Conservation (phyloP, 805 yeast species). For the Saccharomycopsis guyanensis region DNA sequence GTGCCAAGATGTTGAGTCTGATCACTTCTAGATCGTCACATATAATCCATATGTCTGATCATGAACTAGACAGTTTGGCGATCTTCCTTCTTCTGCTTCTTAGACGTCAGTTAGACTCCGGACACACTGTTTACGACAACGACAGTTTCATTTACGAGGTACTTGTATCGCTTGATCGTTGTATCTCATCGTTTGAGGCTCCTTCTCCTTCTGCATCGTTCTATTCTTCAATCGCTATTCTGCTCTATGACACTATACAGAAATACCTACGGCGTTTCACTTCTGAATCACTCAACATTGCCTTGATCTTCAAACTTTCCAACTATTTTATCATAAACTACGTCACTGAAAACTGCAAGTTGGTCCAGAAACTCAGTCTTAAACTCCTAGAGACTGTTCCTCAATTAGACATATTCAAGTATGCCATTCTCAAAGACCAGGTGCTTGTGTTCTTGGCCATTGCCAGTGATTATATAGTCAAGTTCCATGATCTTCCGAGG, state of each 20-base stretch:
- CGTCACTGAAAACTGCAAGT: not conserved
- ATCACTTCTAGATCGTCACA: constrained; percentile 23
- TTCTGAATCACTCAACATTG: not conserved
- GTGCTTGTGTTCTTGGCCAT: constrained; percentile 11
- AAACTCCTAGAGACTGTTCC: constrained; percentile 2
- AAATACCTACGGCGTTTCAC: not conserved
- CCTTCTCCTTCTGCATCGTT: not conserved
- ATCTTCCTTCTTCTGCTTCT: not conserved
- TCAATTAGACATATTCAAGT: constrained; percentile 2
- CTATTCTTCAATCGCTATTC: not conserved
- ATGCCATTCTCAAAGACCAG: constrained; percentile 5
- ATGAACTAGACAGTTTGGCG: constrained; percentile 5
- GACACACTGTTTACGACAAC: not conserved
- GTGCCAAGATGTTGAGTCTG: constrained; percentile 25
- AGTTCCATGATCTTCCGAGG: not conserved
- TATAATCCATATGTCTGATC: constrained; percentile 22
- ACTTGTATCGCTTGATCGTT: constrained; percentile 1
- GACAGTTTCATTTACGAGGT: constrained; percentile 3
- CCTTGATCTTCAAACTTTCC: constrained; percentile 9
- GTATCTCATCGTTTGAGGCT: constrained; percentile 2
- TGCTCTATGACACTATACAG: not conserved
- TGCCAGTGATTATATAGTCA: constrained; percentile 2
- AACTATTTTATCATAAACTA: constrained; percentile 7
- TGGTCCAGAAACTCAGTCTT: constrained; percentile 1
- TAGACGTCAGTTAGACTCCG: not conserved